A percentile compares a stretch with the other conserved stretches of the same genome.
These are phyloP conservation scores for Paraurostyla sp. DNA, from an alignment of 73 alveolate species.

Conservation along the genomic window DNA sequence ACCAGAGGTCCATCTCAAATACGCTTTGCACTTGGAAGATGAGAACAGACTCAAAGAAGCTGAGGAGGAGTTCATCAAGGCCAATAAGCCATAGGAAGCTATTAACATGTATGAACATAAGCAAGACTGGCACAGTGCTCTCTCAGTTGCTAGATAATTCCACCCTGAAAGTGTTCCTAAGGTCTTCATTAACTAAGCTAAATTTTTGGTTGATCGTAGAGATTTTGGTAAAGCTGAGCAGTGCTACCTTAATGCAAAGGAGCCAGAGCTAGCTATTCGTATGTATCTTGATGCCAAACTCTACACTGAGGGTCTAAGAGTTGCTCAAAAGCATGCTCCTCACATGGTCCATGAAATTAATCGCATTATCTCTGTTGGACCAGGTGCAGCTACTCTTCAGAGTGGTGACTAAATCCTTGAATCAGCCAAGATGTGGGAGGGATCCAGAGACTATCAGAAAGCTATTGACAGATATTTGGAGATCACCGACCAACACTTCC, in stretches of 20 bases:
- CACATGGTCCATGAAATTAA: slow-evolving; percentile 94
- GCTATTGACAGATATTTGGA: slow-evolving; percentile 97
- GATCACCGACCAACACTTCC: slow-evolving; percentile 89
- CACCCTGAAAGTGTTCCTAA: slow-evolving; percentile 91
- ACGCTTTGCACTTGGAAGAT: slow-evolving; percentile 98
- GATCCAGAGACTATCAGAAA: slow-evolving; percentile 93
- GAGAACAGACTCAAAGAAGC: slow-evolving; percentile 99
- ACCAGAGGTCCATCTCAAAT: slow-evolving; percentile 98
- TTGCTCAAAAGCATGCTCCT: slow-evolving; percentile 98
- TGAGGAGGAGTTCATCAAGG: slow-evolving; percentile 99
- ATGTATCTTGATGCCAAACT: slow-evolving; percentile 93
- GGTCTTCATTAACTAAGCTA: slow-evolving; percentile 94
- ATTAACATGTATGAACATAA: slow-evolving; percentile 99
- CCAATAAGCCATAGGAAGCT: slow-evolving; percentile 99
- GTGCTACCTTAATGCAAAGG: slow-evolving; percentile 96
- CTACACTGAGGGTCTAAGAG: slow-evolving; percentile 94
- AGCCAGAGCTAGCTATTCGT: slow-evolving; percentile 95
- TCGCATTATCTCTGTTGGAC: slow-evolving; percentile 77
- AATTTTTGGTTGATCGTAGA: slow-evolving; percentile 92
- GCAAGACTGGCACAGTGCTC: slow-evolving; percentile 99
- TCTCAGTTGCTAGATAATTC: slow-evolving; percentile 97
- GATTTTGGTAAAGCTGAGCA: slow-evolving; percentile 97
- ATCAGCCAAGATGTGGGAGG: slow-evolving; percentile 98
- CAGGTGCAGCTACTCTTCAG: slow-evolving; percentile 55
- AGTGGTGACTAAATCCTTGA: slow-evolving; percentile 89